Base-by-base conservation (phyloP, 345 rosid genomes). In the Populus euphratica region DNA sequence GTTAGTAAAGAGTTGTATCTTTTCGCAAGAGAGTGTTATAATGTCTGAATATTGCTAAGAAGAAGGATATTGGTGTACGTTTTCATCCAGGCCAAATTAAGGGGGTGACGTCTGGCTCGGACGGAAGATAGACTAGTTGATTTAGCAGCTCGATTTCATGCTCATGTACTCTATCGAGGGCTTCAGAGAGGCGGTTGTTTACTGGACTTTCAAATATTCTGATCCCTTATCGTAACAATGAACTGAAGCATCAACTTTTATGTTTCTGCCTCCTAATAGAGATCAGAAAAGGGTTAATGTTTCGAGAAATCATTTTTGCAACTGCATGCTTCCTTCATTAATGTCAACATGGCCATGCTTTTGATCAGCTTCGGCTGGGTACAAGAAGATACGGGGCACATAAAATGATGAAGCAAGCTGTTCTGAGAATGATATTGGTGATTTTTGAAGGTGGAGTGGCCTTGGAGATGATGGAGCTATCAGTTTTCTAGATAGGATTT, bases 401-500 rank as follows among this genome's bases (percentile, higher is more conserved):
- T 76, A 39, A 1, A 13, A 0, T 2, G 62, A 73, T 52, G 27
- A 23, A 9, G 63, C 49, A 41, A 75, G 39, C 20, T 76, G 78
- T 29, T 49, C 78, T 5, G 50, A 25, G 29, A 5, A 67, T 29
- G 78, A 67, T 31, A 76, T 5, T 35, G 68, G 63, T 27, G 64
- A 29, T 31, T 27, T 49, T 0, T 62, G 54, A 33, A 75, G 79
- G 4, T 74, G 47, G 2, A 5, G 50, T 33, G 75, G 67, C 13
- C 78, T 75, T 44, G 71, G 82, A 10, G 75, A 27, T 41, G 75
- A 52, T 61, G 79, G 78, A 16, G 59, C 25, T 63, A 80, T 75
- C 72, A 70, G 7, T 72, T 74, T 75, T 12, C 49, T 69, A 23
- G 68, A 74, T 7, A 9, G 38, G 17, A 41, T 41, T 10, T 41